Evolutionary conservation across 2,329 filamentous ascomycete genomes (phyloP), one percentile per base, ranked within the genome.

Genomic region (Zymoseptoria ardabiliae): DNA sequence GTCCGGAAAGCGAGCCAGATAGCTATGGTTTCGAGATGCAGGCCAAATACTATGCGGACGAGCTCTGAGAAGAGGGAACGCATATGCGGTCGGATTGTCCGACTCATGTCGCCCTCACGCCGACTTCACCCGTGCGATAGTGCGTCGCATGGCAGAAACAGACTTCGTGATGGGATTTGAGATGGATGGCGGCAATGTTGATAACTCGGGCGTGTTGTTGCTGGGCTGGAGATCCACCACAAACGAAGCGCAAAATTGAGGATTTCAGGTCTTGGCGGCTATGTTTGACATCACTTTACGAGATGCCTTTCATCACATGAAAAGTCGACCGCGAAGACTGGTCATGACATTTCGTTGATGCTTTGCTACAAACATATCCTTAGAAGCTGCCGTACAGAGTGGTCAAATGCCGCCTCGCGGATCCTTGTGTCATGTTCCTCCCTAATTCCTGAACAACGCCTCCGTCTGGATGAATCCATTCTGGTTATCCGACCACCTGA

Each of bases 401-500:
- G 4, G 11, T 45, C 13, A 5, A n/a, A 45, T n/a, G 35, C 35
- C 35, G 13, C 35, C 35, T n/a, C 25, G 25, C 7, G 2, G 7
- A 8, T 28, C 25, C 25, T 2, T 28, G 25, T 28, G 25, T 8
- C 25, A 28, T 28, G 7, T 28, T 28, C 4, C 25, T 28, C 30
- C 52, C 52, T 51, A 19, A 17, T 58, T 61, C 56, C 61, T 58
- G 50, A 77, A 79, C 55, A 77, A 68, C 13, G 74, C 73, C 64
- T 79, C 72, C 4, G 73, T 77, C 57, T 77, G 73, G 20, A 74
- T 70, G 61, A 72, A 82, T 0, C 76, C 75, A 48, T 76, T 74
- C 58, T 77, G 69, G 58, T 82, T 82, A 56, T 82, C 79, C 28
- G 67, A 69, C 58, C 75, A 78, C 19, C 68, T 68, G 13, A 77